Percentiles rank a stretch among this genome's conserved stretches.
Conservation (phyloP, 2,329 filamentous ascomycete species). For the Monosporascus sp. region DNA sequence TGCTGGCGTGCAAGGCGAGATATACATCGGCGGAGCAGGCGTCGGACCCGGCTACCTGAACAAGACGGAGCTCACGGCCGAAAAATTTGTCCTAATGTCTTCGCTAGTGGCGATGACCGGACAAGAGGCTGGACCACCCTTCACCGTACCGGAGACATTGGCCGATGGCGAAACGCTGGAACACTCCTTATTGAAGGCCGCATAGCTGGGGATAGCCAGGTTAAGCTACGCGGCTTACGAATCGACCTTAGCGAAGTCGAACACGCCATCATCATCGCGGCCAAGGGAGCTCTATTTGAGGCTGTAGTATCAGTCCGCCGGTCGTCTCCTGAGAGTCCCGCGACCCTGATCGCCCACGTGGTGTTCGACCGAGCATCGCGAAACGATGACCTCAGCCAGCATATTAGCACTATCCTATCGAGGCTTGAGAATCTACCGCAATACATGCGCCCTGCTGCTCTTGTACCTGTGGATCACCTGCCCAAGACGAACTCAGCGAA, state of each 20-base stretch:
- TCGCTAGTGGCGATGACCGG: background rate
- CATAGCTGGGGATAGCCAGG: constrained; percentile 35
- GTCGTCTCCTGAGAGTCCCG: too few relatives aligned
- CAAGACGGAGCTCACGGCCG: background rate
- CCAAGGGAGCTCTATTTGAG: constrained; percentile 11
- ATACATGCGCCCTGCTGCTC: constrained; percentile 28
- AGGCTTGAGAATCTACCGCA: constrained; percentile 19
- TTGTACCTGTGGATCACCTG: constrained; percentile 19
- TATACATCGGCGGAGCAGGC: constrained; percentile 3
- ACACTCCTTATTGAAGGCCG: constrained; percentile 13
- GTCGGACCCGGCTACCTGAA: constrained; percentile 2
- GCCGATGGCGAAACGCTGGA: background rate
- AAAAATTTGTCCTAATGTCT: background rate
- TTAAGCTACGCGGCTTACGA: constrained; percentile 34
- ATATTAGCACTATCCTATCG: constrained; percentile 6
- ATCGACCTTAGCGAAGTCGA: constrained; percentile 39
- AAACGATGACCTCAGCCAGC: background rate
- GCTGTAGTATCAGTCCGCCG: constrained; percentile 19
- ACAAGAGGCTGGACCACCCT: constrained; percentile 8
- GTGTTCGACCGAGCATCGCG: constrained; percentile 2
- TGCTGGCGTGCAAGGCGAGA: background rate
- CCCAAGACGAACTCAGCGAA: constrained; percentile 26
- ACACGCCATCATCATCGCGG: constrained; percentile 13
- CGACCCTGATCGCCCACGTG: constrained; percentile 16
- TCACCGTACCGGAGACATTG: constrained; percentile 4